Evolutionary conservation across 129 eudicot species (phyloP), one percentile per base, ranked within the genome.

Genomic region (Escallonia rubra): DNA sequence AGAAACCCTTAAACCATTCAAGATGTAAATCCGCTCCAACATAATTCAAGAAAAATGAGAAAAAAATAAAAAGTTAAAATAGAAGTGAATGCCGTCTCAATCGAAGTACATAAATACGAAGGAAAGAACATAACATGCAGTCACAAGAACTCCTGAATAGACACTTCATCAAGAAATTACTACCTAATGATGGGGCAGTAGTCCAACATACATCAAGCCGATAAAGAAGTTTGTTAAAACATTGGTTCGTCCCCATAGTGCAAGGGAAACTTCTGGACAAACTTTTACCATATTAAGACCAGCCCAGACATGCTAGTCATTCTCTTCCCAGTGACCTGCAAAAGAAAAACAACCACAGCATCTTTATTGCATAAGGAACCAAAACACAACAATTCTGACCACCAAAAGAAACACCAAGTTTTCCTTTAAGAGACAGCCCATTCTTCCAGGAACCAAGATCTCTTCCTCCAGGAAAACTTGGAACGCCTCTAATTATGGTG

Each of bases 141-240:
- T 53, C 48, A 55, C 39, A 62, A 62, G 41, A 71, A 57, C 60
- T 70, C 61, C 56, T 60, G 67, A 67, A 45, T 4, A 12, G 59
- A 72, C 79, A 66, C 15, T 69, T 61, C 55, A 76, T 71, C 63
- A 67, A 60, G 72, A 68, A 74, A 57, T 63, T 43, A 80, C 86
- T 83, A 80, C 89, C 90, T 78, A 87, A 65, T 49, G 63, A 70
- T 67, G 73, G 71, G 84, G 84, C 76, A 68, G 80, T 61, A 81
- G 71, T 82, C 76, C 86, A 66, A 79, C 86, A 88, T 79, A 83
- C 83, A 80, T 74, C 80, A 82, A 85, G 81, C 72, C 67, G 83
- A 78, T 66, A 72, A 72, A 80, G 78, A 71, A 80, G 86, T 83
- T 78, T 46, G 56, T 14, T 68, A 65, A 80, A 82, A 82, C 76